Evolutionary conservation across 495 filamentous ascomycete species (phyloP).

Genomic region (Hyaloscypha bicolor): DNA sequence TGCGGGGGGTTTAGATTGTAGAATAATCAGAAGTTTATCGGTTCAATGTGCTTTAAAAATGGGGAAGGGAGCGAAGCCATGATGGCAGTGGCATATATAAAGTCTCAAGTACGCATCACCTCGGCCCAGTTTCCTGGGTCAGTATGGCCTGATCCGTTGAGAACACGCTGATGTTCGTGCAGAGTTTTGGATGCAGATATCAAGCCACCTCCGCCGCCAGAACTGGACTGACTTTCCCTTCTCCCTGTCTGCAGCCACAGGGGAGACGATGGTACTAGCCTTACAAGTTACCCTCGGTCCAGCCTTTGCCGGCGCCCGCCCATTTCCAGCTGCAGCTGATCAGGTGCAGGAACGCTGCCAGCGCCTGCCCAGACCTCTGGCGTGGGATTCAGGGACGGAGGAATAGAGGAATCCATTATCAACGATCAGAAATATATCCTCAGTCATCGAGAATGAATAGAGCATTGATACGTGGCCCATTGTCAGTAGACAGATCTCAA

Average conservation of each 20-base stretch:
- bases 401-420: neutral
- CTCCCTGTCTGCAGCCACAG: neutral
- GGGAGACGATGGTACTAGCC: neutral
- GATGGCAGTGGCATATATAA: slow-evolving; percentile 1
- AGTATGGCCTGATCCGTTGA: neutral
- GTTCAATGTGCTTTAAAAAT: neutral
- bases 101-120: slow-evolving; percentile 5
- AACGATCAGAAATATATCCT: neutral
- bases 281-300: neutral
- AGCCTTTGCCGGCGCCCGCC: neutral
- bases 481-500: neutral
- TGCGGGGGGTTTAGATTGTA: neutral
- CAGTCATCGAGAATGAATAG: neutral
- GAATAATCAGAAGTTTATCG: neutral
- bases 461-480: neutral
- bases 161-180: neutral
- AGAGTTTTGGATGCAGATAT: slow-evolving; percentile 4
- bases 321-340: neutral
- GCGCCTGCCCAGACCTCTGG: neutral
- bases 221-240: neutral
- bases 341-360: slow-evolving; percentile 11
- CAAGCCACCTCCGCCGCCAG: slow-evolving; percentile 18
- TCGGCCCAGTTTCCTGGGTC: neutral
- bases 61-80: slow-evolving; percentile 11
- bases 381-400: neutral